These are phyloP conservation scores for Nemophila menziesii DNA, from an alignment of 257 asterid species.

Conservation along the genomic window DNA sequence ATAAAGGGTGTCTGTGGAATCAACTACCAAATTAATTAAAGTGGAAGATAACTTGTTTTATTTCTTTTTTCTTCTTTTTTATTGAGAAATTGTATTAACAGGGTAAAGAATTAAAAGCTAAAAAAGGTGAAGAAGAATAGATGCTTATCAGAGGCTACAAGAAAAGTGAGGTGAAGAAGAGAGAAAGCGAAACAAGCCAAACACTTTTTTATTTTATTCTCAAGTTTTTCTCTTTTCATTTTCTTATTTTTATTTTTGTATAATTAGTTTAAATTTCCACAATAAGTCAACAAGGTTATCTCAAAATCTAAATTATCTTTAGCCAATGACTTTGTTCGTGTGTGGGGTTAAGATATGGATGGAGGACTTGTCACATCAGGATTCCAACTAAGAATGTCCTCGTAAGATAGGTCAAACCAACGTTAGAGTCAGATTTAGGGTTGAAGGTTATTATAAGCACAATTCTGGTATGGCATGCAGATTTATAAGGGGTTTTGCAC, in stretches of 20 bases:
- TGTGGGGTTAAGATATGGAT: background rate
- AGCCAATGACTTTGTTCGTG: conserved; percentile 6
- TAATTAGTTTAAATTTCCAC: too few relatives aligned
- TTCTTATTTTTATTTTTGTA: background rate
- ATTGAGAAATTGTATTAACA: conserved; percentile 5
- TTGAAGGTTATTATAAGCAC: too few relatives aligned
- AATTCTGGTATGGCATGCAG: too few relatives aligned
- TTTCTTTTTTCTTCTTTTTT: conserved; percentile 2
- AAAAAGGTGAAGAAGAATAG: conserved; percentile 33
- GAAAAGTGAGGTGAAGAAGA: conserved; percentile 34
- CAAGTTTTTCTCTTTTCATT: conserved; percentile 14
- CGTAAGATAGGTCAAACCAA: too few relatives aligned
- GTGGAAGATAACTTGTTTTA: conserved; percentile 4
- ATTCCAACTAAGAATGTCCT: too few relatives aligned
- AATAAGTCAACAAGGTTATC: too few relatives aligned
- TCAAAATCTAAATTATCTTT: too few relatives aligned
- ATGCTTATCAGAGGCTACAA: conserved; percentile 61
- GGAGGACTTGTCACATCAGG: too few relatives aligned
- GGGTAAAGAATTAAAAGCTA: conserved; percentile 27
- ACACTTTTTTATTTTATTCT: conserved; percentile 23
- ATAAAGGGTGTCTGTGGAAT: conserved; percentile 22
- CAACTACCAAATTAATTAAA: conserved; percentile 19
- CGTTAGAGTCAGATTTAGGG: too few relatives aligned
- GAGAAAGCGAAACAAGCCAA: conserved; percentile 24
- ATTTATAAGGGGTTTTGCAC: too few relatives aligned